phyloP scores from a whole-genome alignment of 2,329 filamentous ascomycete genomes.

The Pseudogymnoascus sp. region DNA sequence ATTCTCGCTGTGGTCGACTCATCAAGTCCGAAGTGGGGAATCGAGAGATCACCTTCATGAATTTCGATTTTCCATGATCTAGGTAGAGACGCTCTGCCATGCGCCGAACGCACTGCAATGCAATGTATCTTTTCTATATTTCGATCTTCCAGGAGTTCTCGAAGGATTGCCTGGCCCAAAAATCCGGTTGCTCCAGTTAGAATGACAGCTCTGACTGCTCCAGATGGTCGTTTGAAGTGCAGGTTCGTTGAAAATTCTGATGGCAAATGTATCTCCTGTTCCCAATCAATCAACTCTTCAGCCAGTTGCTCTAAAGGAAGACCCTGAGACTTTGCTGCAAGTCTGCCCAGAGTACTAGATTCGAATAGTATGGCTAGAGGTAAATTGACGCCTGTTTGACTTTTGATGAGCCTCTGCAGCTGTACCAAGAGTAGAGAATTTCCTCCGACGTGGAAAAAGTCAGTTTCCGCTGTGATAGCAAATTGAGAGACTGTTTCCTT shows the following conservation, averaged over 20 bases:
- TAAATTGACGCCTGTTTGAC: constrained; percentile 14
- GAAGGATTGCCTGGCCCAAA: constrained; percentile 33
- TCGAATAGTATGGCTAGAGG: constrained; percentile 31
- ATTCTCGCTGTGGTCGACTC: constrained; percentile 26
- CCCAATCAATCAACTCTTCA: constrained; percentile 31
- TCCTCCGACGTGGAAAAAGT: constrained; percentile 17
- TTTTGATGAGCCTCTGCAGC: constrained; percentile 5
- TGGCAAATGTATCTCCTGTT: constrained; percentile 28
- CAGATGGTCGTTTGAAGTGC: constrained; percentile 1
- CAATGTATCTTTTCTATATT: constrained; percentile 35
- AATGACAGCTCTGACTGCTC: constrained; percentile 17
- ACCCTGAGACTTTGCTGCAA: constrained; percentile 19
- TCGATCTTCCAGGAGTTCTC: constrained; percentile 27
- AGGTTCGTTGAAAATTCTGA: neutral
- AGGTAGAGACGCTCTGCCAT: neutral
- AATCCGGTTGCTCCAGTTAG: constrained; percentile 36
- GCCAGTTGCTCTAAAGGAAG: neutral
- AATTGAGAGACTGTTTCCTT: neutral
- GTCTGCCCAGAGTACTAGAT: constrained; percentile 30
- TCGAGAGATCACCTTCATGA: constrained; percentile 32
- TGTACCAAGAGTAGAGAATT: constrained; percentile 15
- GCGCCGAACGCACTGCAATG: constrained; percentile 31
- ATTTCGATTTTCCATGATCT: constrained; percentile 20
- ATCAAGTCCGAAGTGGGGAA: constrained; percentile 32
- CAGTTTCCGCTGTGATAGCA: constrained; percentile 3